Evolutionary conservation across 371 early-diverging fungal genomes (phyloP).

Genomic region (Conidiobolus incongruus): DNA sequence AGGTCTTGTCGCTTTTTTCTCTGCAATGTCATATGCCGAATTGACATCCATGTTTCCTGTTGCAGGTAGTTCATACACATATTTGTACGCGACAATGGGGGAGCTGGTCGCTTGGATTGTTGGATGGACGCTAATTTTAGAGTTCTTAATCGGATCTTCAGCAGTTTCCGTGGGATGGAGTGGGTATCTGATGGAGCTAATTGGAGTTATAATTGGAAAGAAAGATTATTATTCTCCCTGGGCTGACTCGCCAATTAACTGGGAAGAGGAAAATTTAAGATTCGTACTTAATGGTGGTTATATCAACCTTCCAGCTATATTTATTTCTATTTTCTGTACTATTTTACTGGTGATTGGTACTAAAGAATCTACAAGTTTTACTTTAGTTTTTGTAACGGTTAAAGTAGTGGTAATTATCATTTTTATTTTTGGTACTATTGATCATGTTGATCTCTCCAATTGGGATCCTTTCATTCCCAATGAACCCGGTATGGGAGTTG

Average conservation of each 20-base stretch:
- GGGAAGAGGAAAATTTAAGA: slow-evolving; percentile 15
- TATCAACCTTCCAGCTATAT: slow-evolving; percentile 50
- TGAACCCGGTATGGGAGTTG: slow-evolving; percentile 27
- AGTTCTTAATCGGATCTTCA: slow-evolving; percentile 55
- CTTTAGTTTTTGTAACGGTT: slow-evolving; percentile 37
- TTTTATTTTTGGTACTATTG: slow-evolving; percentile 45
- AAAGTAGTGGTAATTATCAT: slow-evolving; percentile 53
- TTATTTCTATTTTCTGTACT: slow-evolving; percentile 35
- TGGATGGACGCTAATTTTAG: slow-evolving; percentile 64
- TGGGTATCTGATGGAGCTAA: slow-evolving; percentile 45
- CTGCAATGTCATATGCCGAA: slow-evolving; percentile 59
- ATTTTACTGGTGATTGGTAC: slow-evolving; percentile 38
- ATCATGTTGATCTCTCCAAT: slow-evolving; percentile 41
- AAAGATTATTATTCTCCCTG: slow-evolving; percentile 22
- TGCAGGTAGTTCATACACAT: slow-evolving; percentile 62
- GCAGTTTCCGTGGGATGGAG: slow-evolving; percentile 50
- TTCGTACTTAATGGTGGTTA: slow-evolving; percentile 23
- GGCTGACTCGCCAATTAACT: slow-evolving; percentile 23
- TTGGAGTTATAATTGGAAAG: slow-evolving; percentile 25
- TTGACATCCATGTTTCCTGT: slow-evolving; percentile 64
- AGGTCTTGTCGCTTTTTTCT: slow-evolving; percentile 38
- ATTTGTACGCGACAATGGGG: slow-evolving; percentile 61
- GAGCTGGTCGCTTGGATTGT: slow-evolving; percentile 63
- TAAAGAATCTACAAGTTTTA: slow-evolving; percentile 39
- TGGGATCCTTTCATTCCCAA: slow-evolving; percentile 61